phyloP scores from a whole-genome alignment of 768 basidiomycete species.

The Tulasnella sp. region DNA sequence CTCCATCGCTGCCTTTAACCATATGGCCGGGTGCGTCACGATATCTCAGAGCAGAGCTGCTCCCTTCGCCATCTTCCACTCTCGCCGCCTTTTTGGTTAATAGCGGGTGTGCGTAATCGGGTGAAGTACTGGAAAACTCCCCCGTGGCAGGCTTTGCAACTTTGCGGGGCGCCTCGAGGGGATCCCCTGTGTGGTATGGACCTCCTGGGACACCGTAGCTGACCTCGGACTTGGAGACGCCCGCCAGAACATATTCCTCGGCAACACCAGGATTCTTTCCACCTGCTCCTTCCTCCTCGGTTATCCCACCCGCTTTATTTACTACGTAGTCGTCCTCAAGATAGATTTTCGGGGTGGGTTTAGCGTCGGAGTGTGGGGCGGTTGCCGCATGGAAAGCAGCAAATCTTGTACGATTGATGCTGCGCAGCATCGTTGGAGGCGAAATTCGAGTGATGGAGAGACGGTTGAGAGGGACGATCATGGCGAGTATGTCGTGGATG shows the following conservation, averaged over 20 bases:
- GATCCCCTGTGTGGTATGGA: constrained; percentile 9
- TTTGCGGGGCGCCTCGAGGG: background rate
- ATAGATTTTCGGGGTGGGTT: constrained; percentile 11
- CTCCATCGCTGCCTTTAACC: constrained; percentile 1
- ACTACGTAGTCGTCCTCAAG: background rate
- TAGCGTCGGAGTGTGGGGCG: no score
- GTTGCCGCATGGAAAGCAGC: background rate
- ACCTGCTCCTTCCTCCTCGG: constrained; percentile 14
- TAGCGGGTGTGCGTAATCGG: constrained; percentile 11
- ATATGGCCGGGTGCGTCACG: constrained; percentile 8
- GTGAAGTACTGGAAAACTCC: constrained; percentile 7
- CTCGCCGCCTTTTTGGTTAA: constrained; percentile 3
- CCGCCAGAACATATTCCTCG: constrained; percentile 13
- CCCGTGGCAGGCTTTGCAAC: background rate
- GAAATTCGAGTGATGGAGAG: background rate
- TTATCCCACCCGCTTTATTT: background rate
- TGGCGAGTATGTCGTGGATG: background rate
- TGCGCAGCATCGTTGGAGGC: background rate
- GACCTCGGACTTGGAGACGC: background rate
- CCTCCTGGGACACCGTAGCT: constrained; percentile 11
- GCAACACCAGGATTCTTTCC: background rate
- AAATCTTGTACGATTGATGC: background rate
- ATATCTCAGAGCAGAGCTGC: background rate
- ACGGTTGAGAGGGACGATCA: background rate
- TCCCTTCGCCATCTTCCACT: constrained; percentile 11